Percentiles rank a stretch among this genome's conserved stretches.
These are phyloP conservation scores for Verticillium tricorpus DNA, from an alignment of 2,329 filamentous ascomycete species.

Conservation along the genomic window DNA sequence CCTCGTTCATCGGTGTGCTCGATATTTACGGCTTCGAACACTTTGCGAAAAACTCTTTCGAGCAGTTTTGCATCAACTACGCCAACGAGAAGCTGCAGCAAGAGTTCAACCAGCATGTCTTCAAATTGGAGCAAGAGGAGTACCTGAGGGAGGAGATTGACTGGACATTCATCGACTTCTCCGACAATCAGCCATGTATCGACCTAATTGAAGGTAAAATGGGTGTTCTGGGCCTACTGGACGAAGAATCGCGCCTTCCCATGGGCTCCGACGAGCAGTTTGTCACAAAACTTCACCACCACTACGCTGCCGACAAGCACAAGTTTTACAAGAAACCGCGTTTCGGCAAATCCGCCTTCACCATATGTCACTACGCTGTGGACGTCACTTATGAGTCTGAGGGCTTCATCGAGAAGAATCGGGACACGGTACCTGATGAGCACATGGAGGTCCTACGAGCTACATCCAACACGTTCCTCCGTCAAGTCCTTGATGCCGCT, in stretches of 20 bases:
- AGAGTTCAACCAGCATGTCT: slow-evolving; percentile 98
- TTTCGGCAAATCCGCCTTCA: slow-evolving; percentile 96
- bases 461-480: slow-evolving; percentile 81
- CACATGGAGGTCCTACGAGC: slow-evolving; percentile 89
- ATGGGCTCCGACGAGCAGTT: slow-evolving; percentile 98
- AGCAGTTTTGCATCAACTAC: slow-evolving; percentile 99
- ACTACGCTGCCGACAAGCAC: slow-evolving; percentile 85
- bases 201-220: slow-evolving; percentile 97
- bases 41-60: slow-evolving; percentile 99
- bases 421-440: slow-evolving; percentile 96
- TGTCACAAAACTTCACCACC: slow-evolving; percentile 91
- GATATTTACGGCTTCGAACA: slow-evolving; percentile 99
- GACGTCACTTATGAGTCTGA: slow-evolving; percentile 99
- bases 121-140: slow-evolving; percentile 98
- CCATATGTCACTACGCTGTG: slow-evolving; percentile 95
- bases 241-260: slow-evolving; percentile 92
- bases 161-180: slow-evolving; percentile 99
- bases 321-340: slow-evolving; percentile 98
- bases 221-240: slow-evolving; percentile 84
- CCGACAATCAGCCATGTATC: slow-evolving; percentile 98
- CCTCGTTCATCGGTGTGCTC: slow-evolving; percentile 92
- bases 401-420: slow-evolving; percentile 98
- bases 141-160: slow-evolving; percentile 95
- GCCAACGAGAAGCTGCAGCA: slow-evolving; percentile 99
- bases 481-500: slow-evolving; percentile 78